Evolutionary conservation across 2,329 filamentous ascomycete genomes (phyloP), one percentile per base, ranked within the genome.

Genomic region (Colletotrichum sp.): DNA sequence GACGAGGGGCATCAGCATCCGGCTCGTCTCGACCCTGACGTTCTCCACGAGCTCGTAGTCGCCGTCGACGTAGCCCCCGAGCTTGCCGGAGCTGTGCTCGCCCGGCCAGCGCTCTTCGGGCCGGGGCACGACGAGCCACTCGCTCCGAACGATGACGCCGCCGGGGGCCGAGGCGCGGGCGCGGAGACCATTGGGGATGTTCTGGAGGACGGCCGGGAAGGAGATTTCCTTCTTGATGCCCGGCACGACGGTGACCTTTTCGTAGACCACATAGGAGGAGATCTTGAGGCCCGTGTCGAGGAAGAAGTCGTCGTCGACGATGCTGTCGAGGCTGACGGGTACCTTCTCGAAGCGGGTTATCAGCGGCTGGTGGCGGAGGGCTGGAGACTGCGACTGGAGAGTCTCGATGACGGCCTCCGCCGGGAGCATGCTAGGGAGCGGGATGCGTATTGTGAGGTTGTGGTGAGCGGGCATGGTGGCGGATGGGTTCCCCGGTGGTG

Each of bases 131-230:
- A 84, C 82, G 57, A 72, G 78, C 78, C 83, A 85, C 77, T 84
- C 83, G 57, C 80, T 85, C 82, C 87, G 85, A 69, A 89, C 84
- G 18, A 82, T 81, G 26, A 89, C 86, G 49, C 87, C 87, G 28
- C 82, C 86, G 5, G 84, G 82, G 6, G 87, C 87, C 55, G 86
- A 82, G 65, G 86, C 87, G 52, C 87, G 83, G 69, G 85, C 85
- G n/a, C 87, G 84, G 34, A 87, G 80, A 64, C 87, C 87, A 44
- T 82, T 80, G 26, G 82, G 81, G 36, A 86, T 83, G 75, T 80
- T 82, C 79, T 89, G 87, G 76, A 89, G 88, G 32, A 87, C 83
- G 76, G 85, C 86, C 6, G 85, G 85, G 73, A 89, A 85, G 68
- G 78, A 78, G 49, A 89, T 82, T 36, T 85, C 83, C 78, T 85